phyloP scores from a whole-genome alignment of 116 monocot genomes.

The Papilionanthe hybrid region DNA sequence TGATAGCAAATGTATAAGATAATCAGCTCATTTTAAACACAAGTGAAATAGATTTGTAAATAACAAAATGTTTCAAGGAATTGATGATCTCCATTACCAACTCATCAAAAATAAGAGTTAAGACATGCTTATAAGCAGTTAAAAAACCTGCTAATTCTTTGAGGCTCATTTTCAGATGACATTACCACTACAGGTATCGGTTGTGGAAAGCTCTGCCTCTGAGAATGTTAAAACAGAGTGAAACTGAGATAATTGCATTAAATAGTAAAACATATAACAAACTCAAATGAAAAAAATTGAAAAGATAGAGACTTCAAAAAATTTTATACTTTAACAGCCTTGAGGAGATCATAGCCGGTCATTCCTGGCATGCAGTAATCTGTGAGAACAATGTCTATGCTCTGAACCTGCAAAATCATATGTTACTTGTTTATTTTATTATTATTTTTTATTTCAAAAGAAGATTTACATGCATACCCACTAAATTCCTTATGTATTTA shows the following conservation, averaged over 20 bases:
- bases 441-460: too few species aligned
- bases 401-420: slow-evolving; percentile 32
- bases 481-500: too few species aligned
- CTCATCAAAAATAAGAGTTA: background rate
- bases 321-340: slow-evolving; percentile 35
- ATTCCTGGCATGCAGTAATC: slow-evolving; percentile 76
- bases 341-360: slow-evolving; percentile 58
- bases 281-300: background rate
- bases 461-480: background rate
- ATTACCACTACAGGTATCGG: slow-evolving; percentile 64
- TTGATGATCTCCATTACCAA: too few species aligned
- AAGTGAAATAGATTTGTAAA: too few species aligned
- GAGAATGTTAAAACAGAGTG: background rate
- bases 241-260: background rate
- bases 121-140: background rate
- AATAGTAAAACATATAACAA: background rate
- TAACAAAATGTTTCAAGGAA: too few species aligned
- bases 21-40: too few species aligned
- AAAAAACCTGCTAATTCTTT: slow-evolving; percentile 43
- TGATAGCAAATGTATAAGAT: too few species aligned
- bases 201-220: slow-evolving; percentile 44
- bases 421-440: background rate
- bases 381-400: slow-evolving; percentile 77
- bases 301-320: too few species aligned
- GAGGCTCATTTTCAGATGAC: slow-evolving; percentile 60